These are phyloP conservation scores for Clitoria ternatea DNA, from an alignment of 306 rosid species.

Conservation along the genomic window DNA sequence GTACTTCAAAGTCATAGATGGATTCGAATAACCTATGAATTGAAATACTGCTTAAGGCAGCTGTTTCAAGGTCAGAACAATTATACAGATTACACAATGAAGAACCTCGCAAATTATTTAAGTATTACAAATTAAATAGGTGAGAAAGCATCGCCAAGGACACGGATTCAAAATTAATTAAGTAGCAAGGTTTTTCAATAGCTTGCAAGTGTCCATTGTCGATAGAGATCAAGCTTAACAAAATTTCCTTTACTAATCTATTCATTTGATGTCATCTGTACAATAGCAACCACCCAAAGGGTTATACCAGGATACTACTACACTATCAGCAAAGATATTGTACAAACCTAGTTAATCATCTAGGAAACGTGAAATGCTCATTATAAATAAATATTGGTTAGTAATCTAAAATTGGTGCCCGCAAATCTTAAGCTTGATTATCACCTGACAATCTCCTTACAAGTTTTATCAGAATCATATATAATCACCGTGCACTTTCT, in stretches of 20 bases:
- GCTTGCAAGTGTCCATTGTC: slow-evolving; percentile 10
- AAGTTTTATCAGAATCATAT: slow-evolving; percentile 16
- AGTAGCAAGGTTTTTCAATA: neutral
- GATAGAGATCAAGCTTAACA: slow-evolving; percentile 22
- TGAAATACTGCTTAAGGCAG: neutral
- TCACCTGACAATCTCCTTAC: slow-evolving; percentile 23
- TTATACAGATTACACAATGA: neutral
- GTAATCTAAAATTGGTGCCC: slow-evolving; percentile 23
- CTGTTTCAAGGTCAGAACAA: neutral
- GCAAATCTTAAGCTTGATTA: slow-evolving; percentile 24
- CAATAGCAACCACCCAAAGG: slow-evolving; percentile 42
- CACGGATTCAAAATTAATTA: neutral
- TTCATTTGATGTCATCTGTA: slow-evolving; percentile 48
- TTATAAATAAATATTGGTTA: slow-evolving; percentile 39
- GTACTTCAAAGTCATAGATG: neutral
- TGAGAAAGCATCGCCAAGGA: neutral
- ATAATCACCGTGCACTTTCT: slow-evolving; percentile 15
- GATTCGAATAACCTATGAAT: neutral
- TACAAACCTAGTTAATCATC: slow-evolving; percentile 48
- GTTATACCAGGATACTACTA: slow-evolving; percentile 18
- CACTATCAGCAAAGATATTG: slow-evolving; percentile 35
- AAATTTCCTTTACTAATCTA: slow-evolving; percentile 38
- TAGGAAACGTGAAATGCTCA: slow-evolving; percentile 32
- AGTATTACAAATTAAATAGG: neutral
- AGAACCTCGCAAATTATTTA: neutral